Conservation (phyloP, 129 eudicot species). For the Erigeron canadensis region DNA sequence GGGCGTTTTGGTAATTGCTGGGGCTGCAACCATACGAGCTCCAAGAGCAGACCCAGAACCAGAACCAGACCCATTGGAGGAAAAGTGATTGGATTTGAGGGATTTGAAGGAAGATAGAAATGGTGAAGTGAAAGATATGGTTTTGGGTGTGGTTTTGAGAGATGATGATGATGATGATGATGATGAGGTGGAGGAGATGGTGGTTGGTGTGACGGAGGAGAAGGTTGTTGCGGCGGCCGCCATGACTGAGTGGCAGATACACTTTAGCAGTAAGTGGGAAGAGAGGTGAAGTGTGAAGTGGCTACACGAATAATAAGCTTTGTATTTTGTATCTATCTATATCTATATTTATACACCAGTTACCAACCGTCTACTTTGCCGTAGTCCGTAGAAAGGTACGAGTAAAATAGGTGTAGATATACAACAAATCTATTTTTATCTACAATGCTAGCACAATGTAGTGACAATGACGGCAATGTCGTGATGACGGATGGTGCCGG, state of each 20-base stretch:
- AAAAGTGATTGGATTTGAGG: not conserved
- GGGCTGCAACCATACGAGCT: conserved; percentile 57
- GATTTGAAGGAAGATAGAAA: conserved; percentile 29
- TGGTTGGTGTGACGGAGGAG: conserved; percentile 21
- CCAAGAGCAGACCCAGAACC: conserved; percentile 42
- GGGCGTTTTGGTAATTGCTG: conserved; percentile 38
- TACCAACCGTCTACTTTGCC: too few relatives aligned
- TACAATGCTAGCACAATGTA: too few relatives aligned
- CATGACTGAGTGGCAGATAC: conserved; percentile 3
- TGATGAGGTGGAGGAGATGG: conserved; percentile 10
- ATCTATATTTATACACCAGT: too few relatives aligned
- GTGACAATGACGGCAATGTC: too few relatives aligned
- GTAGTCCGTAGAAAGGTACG: too few relatives aligned
- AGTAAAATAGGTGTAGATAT: too few relatives aligned
- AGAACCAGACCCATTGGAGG: not conserved
- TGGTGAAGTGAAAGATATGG: conserved; percentile 9
- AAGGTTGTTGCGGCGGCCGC: conserved; percentile 33
- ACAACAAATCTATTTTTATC: too few relatives aligned
- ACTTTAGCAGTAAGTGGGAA: not conserved
- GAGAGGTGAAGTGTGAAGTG: conserved; percentile 8
- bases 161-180: not conserved
- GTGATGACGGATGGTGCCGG: too few relatives aligned
- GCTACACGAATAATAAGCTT: too few relatives aligned
- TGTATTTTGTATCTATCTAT: too few relatives aligned
- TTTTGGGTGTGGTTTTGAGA: conserved; percentile 15